Conservation (phyloP, 2,329 filamentous ascomycete genomes). For the Rosellinia necatrix region DNA sequence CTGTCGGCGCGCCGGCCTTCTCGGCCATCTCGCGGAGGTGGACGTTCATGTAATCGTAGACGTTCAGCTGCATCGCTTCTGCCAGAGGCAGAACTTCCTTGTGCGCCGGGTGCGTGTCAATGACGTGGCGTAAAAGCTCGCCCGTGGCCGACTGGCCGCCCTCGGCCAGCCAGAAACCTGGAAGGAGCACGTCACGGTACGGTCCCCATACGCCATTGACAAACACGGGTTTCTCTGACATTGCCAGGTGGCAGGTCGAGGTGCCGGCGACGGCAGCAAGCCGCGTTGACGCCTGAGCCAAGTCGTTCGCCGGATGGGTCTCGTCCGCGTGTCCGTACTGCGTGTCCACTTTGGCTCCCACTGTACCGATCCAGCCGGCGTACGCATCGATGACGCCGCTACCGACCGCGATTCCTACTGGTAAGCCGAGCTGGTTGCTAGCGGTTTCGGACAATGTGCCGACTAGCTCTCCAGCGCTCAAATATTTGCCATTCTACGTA, state of each 20-base stretch:
- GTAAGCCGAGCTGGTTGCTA: slow-evolving; percentile 80
- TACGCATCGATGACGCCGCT: slow-evolving; percentile 98
- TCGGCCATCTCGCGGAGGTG: slow-evolving; percentile 79
- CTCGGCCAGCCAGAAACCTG: slow-evolving; percentile 95
- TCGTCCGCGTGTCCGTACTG: slow-evolving; percentile 69
- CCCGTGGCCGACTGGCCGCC: slow-evolving; percentile 96
- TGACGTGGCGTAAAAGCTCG: slow-evolving; percentile 89
- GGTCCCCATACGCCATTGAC: slow-evolving; percentile 97
- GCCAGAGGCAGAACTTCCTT: slow-evolving; percentile 78
- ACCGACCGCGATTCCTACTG: slow-evolving; percentile 86
- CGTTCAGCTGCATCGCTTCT: slow-evolving; percentile 81
- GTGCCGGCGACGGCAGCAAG: slow-evolving; percentile 94
- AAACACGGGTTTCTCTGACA: slow-evolving; percentile 92
- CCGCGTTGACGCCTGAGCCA: slow-evolving; percentile 90
- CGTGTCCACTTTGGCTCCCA: slow-evolving; percentile 92
- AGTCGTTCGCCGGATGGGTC: slow-evolving; percentile 75
- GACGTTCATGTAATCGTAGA: slow-evolving; percentile 93
- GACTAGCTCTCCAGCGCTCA: slow-evolving; percentile 89
- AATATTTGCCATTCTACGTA: slow-evolving; percentile 86
- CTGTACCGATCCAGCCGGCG: slow-evolving; percentile 97
- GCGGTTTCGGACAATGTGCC: slow-evolving; percentile 84
- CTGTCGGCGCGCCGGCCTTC: slow-evolving; percentile 70
- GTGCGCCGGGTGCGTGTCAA: slow-evolving; percentile 93
- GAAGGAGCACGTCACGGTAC: slow-evolving; percentile 90
- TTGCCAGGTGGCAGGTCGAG: slow-evolving; percentile 94